A percentile compares a stretch with the other conserved stretches of the same genome.
These are phyloP conservation scores for Monascus ruber DNA, from an alignment of 2,329 filamentous ascomycete genomes.

Conservation along the genomic window DNA sequence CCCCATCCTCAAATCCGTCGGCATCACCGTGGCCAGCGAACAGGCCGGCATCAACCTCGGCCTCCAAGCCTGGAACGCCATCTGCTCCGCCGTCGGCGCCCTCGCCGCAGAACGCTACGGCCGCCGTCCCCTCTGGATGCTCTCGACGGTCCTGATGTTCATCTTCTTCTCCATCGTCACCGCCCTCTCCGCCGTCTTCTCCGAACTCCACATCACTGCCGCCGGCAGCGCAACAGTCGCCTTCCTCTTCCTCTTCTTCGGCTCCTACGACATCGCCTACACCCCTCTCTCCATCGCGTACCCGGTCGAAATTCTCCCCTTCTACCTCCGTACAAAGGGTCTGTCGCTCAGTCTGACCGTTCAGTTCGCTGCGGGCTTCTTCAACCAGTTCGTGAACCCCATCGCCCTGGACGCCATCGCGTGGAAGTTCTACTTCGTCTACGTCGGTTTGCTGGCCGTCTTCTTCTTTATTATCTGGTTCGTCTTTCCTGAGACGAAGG, in stretches of 20 bases:
- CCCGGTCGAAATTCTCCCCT: constrained; percentile 23
- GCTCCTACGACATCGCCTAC: constrained; percentile 21
- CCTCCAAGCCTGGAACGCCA: too few species aligned
- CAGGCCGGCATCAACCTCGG: too few species aligned
- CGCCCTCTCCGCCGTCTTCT: constrained; percentile 33
- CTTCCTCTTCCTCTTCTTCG: constrained; percentile 15
- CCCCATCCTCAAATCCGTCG: too few species aligned
- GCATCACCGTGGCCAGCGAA: too few species aligned
- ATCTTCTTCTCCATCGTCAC: constrained; percentile 40
- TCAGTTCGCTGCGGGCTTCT: constrained; percentile 48
- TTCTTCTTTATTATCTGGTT: constrained; percentile 20
- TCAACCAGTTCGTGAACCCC: constrained; percentile 12
- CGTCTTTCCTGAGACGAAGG: constrained; percentile 51
- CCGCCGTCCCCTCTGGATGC: too few species aligned
- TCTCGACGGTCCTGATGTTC: constrained; percentile 33
- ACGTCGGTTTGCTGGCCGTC: constrained; percentile 53
- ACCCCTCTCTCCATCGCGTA: constrained; percentile 17
- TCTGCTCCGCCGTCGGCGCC: too few species aligned
- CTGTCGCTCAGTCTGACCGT: constrained; percentile 35
- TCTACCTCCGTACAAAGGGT: constrained; percentile 26
- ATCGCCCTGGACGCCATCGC: constrained; percentile 12
- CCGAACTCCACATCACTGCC: constrained; percentile 3
- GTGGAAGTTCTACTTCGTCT: constrained; percentile 13
- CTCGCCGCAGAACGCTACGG: too few species aligned
- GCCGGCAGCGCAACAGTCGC: constrained; percentile 9